Evolutionary conservation across 2,329 filamentous ascomycete genomes (phyloP), one percentile per base, ranked within the genome.

Genomic region (Cryphonectria nitschkei): DNA sequence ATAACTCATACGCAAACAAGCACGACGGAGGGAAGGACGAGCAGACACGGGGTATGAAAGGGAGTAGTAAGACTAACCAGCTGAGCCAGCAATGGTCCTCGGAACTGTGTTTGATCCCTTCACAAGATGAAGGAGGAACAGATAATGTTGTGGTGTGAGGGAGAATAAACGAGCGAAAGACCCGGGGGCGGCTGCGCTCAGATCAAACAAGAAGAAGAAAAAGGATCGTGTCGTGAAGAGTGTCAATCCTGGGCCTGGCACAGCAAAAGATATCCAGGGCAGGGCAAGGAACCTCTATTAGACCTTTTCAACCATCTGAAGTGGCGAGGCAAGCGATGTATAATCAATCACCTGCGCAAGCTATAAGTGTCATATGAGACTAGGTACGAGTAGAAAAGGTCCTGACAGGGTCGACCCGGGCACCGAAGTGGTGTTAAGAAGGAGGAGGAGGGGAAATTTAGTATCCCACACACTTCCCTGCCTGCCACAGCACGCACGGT

Each of bases 351-450:
- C 22, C 64, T 65, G 66, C 34, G 65, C 32, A 65, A 65, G 61
- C 60, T 26, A 46, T 50, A 67, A 69, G 68, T 50, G 46, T 62
- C 61, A 37, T 39, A 60, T 22, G 39, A 58, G 54, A 5, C 19
- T 34, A 14, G 54, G 26, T 29, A 34, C 29, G 14, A 32, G 2
- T 16, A 19, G 52, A 32, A 58, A 32, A 39, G 41, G 56, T 9
- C 64, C 60, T 67, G 66, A 68, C 70, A 70, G 54, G 70, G 70
- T 70, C 56, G 52, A 52, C 65, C 68, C 61, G 43, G 29, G 37
- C 22, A 58, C 54, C 26, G 54, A 34, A 32, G 29, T 58, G 54
- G 54, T 19, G 54, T 58, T 5, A 29, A 58, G 52, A 16, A 29
- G 26, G 26, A 9, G 52, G 46, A 50, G 46, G 46, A 50, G 22